Conservation (phyloP, 2,329 filamentous ascomycete species). For the Penicillium sp. region DNA sequence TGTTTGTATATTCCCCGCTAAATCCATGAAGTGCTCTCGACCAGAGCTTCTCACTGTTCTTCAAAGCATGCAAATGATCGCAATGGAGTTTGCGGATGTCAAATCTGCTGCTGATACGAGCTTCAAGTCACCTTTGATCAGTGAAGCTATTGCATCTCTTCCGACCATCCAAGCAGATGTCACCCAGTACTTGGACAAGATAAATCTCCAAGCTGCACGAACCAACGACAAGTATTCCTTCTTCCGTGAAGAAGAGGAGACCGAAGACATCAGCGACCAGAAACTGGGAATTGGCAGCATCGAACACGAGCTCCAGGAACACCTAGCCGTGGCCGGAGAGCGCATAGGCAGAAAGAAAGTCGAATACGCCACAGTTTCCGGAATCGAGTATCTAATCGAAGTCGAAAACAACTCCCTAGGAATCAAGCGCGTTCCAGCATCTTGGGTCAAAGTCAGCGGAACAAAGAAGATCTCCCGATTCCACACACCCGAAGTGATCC, state of each 20-base stretch:
- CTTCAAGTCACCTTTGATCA: conserved; percentile 71
- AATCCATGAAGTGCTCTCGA: conserved; percentile 64
- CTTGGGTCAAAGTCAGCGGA: conserved; percentile 91
- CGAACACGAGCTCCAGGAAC: conserved; percentile 81
- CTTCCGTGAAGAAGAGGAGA: conserved; percentile 84
- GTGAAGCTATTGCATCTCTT: conserved; percentile 70
- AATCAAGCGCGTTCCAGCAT: conserved; percentile 85
- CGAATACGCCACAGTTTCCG: conserved; percentile 78
- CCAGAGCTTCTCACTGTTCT: conserved; percentile 83
- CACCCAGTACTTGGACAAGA: conserved; percentile 74
- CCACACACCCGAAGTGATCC: conserved; percentile 87
- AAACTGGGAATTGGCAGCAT: conserved; percentile 90
- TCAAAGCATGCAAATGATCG: conserved; percentile 80
- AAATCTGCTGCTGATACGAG: conserved; percentile 66
- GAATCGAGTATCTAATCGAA: conserved; percentile 94
- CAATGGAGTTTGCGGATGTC: conserved; percentile 71
- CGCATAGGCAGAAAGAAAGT: conserved; percentile 73
- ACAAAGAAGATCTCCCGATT: conserved; percentile 92
- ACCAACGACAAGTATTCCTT: conserved; percentile 92
- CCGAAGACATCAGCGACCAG: conserved; percentile 82
- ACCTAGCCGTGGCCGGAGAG: conserved; percentile 69
- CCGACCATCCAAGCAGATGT: conserved; percentile 75
- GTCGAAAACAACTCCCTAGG: conserved; percentile 71
- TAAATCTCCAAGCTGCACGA: conserved; percentile 80
- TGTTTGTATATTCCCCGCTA: background rate